phyloP scores from a whole-genome alignment of 768 basidiomycete species.

The Gelatoporia subvermispora region DNA sequence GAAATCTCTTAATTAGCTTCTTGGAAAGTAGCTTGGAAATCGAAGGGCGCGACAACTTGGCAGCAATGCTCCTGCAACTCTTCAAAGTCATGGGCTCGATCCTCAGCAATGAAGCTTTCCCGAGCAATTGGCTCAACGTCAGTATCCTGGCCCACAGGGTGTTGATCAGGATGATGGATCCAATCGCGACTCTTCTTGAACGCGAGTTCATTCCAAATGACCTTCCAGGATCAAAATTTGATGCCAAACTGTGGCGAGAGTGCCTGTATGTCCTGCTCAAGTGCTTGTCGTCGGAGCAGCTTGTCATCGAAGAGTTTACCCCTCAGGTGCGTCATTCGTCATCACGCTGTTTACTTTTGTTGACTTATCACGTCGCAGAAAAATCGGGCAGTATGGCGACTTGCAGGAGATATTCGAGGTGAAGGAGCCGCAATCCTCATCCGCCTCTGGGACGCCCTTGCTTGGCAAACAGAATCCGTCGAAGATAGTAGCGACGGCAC shows the following conservation, averaged over 20 bases:
- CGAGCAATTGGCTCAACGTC: constrained; percentile 86
- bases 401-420: constrained; percentile 93
- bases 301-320: constrained; percentile 92
- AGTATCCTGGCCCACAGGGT: constrained; percentile 86
- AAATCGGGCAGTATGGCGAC: constrained; percentile 91
- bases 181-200: constrained; percentile 71
- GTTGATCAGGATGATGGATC: constrained; percentile 83
- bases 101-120: constrained; percentile 84
- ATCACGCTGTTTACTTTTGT: neutral
- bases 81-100: constrained; percentile 82
- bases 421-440: constrained; percentile 81
- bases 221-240: constrained; percentile 61
- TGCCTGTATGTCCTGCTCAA: constrained; percentile 79
- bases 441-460: constrained; percentile 82
- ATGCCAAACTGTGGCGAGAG: constrained; percentile 75
- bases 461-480: constrained; percentile 61
- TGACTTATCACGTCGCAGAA: constrained; percentile 43
- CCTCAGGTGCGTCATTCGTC: constrained; percentile 61
- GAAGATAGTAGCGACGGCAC: no score
- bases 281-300: constrained; percentile 82
- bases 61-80: constrained; percentile 64
- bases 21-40: constrained; percentile 80
- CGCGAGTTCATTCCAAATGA: constrained; percentile 74
- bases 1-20: constrained; percentile 71
- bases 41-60: constrained; percentile 80